Percentiles rank a stretch among this genome's conserved stretches.
These are phyloP conservation scores for Teunomyces atbi DNA, from an alignment of 805 yeast species.

Conservation along the genomic window DNA sequence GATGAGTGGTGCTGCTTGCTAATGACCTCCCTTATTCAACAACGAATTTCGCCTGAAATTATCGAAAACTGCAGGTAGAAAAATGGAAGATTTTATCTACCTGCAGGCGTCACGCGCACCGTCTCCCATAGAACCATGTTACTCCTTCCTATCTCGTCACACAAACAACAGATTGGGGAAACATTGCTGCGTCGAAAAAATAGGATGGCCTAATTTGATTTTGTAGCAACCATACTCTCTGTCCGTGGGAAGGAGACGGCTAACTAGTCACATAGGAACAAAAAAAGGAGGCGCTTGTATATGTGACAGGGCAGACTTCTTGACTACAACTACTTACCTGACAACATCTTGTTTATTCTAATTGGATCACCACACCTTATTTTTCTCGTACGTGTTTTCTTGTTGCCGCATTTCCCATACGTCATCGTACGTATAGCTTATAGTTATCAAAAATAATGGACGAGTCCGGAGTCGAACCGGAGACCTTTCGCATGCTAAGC, in stretches of 20 bases:
- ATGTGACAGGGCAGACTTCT: no score
- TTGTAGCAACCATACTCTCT: not conserved
- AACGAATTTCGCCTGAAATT: constrained; percentile 4
- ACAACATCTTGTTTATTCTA: not conserved
- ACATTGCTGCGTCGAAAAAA: not conserved
- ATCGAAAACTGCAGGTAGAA: constrained; percentile 4
- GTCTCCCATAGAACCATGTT: constrained; percentile 1
- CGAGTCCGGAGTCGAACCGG: constrained; percentile 78
- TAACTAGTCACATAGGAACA: no score
- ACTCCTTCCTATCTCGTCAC: constrained; percentile 4
- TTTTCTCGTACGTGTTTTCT: not conserved
- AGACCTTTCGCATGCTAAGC: constrained; percentile 80
- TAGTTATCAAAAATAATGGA: constrained; percentile 45
- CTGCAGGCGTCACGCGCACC: constrained; percentile 2
- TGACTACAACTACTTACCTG: not conserved
- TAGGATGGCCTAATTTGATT: not conserved
- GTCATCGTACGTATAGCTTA: not conserved
- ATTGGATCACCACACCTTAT: not conserved
- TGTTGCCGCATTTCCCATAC: not conserved
- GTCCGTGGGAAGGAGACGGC: no score
- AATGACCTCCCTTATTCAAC: constrained; percentile 4
- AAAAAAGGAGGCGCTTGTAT: no score
- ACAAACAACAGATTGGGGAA: not conserved
- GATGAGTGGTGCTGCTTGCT: not conserved
- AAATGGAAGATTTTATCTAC: not conserved